Conservation (phyloP, 495 filamentous ascomycete species). For the Parachaetomium inaequale region DNA sequence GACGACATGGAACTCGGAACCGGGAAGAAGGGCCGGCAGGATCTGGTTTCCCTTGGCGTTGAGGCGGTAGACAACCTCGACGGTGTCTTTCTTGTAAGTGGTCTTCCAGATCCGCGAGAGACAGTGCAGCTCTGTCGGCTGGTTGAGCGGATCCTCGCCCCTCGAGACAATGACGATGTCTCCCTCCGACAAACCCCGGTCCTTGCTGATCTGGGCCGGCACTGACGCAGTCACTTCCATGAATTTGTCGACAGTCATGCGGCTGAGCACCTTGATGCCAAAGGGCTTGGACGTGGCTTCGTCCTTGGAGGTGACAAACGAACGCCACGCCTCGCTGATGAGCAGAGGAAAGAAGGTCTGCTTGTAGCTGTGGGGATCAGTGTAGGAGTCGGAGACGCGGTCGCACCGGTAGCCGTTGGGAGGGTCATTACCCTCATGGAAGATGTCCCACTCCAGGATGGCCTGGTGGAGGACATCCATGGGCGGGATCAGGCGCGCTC, state of each 20-base stretch:
- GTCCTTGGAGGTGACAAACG: conserved; percentile 83
- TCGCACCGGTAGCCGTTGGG: conserved; percentile 69
- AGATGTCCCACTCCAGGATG: conserved; percentile 91
- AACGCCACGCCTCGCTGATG: conserved; percentile 92
- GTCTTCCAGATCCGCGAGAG: conserved; percentile 79
- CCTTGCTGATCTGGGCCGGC: conserved; percentile 62
- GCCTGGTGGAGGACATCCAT: conserved; percentile 78
- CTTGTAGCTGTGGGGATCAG: conserved; percentile 73
- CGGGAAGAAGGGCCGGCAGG: conserved; percentile 50
- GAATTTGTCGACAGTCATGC: conserved; percentile 86
- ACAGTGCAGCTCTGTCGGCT: conserved; percentile 66
- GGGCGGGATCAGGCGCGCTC: conserved; percentile 85
- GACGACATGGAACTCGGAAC: conserved; percentile 63
- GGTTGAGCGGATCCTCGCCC: conserved; percentile 59
- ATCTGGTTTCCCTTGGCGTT: conserved; percentile 54
- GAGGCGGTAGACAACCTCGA: conserved; percentile 82
- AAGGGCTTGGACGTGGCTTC: conserved; percentile 74
- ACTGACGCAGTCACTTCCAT: conserved; percentile 85
- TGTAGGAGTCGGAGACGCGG: conserved; percentile 70
- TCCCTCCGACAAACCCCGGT: conserved; percentile 71
- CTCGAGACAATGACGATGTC: conserved; percentile 85
- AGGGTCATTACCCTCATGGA: conserved; percentile 78
- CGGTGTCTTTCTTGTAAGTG: conserved; percentile 68
- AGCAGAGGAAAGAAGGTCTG: conserved; percentile 85
- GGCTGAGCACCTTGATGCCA: conserved; percentile 78